These are phyloP conservation scores for Trichoderma endophyticum DNA, from an alignment of 2,329 filamentous ascomycete species.

Conservation along the genomic window DNA sequence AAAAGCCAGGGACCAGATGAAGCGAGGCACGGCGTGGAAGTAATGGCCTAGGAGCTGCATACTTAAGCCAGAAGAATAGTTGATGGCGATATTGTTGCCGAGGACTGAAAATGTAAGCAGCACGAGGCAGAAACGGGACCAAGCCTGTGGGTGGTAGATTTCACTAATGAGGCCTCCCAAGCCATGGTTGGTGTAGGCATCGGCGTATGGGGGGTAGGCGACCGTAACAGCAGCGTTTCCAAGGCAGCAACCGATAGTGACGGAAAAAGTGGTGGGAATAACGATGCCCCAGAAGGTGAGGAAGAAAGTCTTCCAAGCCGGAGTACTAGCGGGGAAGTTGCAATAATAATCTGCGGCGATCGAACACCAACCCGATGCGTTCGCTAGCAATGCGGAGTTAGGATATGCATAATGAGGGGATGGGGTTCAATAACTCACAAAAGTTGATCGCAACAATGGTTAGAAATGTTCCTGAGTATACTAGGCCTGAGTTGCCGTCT, in stretches of 20 bases:
- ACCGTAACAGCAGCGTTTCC: not conserved
- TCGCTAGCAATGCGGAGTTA: not conserved
- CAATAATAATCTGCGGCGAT: conserved; percentile 22
- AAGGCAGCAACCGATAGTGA: conserved; percentile 19
- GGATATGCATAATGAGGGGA: not conserved
- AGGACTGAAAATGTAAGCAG: not conserved
- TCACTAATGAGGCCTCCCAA: not conserved
- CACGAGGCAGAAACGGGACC: not conserved
- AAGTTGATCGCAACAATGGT: not conserved
- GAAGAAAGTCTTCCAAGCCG: conserved; percentile 21
- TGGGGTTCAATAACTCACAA: not conserved
- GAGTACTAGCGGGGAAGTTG: conserved; percentile 20
- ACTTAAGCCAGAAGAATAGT: not conserved
- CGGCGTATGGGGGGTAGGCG: not conserved
- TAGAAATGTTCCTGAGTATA: not conserved
- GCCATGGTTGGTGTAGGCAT: not conserved
- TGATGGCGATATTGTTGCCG: not conserved
- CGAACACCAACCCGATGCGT: not conserved
- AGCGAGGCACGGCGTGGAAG: not conserved
- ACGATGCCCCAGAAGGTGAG: conserved; percentile 21
- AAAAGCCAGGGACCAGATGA: not conserved
- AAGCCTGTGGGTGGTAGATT: not conserved
- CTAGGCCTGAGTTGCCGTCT: not conserved
- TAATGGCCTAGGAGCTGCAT: not conserved
- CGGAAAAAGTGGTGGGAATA: conserved; percentile 21